Percentiles rank a stretch among this genome's conserved stretches.
These are phyloP conservation scores for Scopulariopsis brevicaulis DNA, from an alignment of 2,329 filamentous ascomycete genomes.

Conservation along the genomic window DNA sequence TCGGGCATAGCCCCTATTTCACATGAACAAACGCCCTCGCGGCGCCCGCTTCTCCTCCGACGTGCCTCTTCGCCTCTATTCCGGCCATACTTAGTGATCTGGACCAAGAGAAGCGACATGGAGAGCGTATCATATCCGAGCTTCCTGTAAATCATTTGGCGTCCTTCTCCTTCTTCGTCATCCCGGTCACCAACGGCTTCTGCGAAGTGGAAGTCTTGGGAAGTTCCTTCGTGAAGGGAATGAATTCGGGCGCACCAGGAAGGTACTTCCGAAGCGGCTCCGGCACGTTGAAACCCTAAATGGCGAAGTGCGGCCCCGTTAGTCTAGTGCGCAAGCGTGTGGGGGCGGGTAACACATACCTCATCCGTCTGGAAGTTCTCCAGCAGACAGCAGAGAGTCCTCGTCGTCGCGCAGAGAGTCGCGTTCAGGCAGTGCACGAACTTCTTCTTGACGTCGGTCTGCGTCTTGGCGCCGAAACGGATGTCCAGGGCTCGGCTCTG, in stretches of 20 bases:
- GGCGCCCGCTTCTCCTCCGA: background rate
- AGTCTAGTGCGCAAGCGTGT: background rate
- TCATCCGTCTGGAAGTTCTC: slow-evolving; percentile 95
- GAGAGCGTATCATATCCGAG: background rate
- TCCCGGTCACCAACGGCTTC: slow-evolving; percentile 7
- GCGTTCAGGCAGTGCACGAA: slow-evolving; percentile 92
- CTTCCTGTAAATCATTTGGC: background rate
- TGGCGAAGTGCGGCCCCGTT: slow-evolving; percentile 4
- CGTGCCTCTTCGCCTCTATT: background rate
- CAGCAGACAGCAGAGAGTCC: slow-evolving; percentile 85
- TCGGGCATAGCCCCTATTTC: background rate
- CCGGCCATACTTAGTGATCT: background rate
- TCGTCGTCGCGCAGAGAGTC: slow-evolving; percentile 81
- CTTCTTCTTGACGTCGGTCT: slow-evolving; percentile 69
- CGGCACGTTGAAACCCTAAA: slow-evolving; percentile 64
- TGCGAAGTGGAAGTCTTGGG: slow-evolving; percentile 50
- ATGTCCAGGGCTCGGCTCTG: slow-evolving; percentile 92
- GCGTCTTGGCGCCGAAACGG: slow-evolving; percentile 77
- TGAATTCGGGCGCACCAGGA: slow-evolving; percentile 77
- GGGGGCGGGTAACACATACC: slow-evolving; percentile 28
- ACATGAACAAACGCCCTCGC: background rate
- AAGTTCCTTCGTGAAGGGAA: slow-evolving; percentile 79
- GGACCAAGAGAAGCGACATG: background rate
- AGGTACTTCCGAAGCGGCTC: slow-evolving; percentile 82
- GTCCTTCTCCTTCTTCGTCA: slow-evolving; percentile 6